Conservation (phyloP, 73 alveolate species). For the Tetrahymena borealis region DNA sequence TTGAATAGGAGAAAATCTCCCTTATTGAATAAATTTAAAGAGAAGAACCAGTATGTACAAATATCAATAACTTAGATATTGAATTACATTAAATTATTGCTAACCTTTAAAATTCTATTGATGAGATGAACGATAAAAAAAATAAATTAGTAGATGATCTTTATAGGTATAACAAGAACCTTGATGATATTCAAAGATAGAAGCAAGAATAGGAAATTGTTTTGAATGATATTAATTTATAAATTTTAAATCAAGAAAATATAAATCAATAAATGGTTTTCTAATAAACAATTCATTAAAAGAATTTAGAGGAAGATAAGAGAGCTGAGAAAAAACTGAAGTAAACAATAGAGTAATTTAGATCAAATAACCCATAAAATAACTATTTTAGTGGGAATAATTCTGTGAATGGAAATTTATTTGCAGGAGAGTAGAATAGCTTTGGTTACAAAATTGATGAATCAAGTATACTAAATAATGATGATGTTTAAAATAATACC, state of each 20-base stretch:
- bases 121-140: not conserved
- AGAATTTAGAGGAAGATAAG: not conserved
- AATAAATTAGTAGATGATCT: not conserved
- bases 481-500: not conserved
- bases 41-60: not conserved
- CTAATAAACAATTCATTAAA: not conserved
- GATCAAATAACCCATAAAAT: not conserved
- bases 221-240: not conserved
- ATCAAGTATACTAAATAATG: not conserved
- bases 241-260: not conserved
- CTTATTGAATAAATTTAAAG: not conserved
- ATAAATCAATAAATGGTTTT: not conserved
- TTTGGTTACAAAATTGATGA: not conserved
- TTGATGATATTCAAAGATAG: not conserved
- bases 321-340: not conserved
- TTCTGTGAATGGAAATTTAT: not conserved
- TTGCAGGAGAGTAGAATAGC: not conserved
- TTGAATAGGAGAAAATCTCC: not conserved
- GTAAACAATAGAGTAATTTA: not conserved
- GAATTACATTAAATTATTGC: not conserved
- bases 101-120: not conserved
- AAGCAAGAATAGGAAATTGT: not conserved
- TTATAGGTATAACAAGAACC: not conserved
- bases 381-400: not conserved
- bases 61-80: not conserved